Evolutionary conservation across 345 rosid species (phyloP), one percentile per base, ranked within the genome.

Genomic region (Dipteronia dyeriana): DNA sequence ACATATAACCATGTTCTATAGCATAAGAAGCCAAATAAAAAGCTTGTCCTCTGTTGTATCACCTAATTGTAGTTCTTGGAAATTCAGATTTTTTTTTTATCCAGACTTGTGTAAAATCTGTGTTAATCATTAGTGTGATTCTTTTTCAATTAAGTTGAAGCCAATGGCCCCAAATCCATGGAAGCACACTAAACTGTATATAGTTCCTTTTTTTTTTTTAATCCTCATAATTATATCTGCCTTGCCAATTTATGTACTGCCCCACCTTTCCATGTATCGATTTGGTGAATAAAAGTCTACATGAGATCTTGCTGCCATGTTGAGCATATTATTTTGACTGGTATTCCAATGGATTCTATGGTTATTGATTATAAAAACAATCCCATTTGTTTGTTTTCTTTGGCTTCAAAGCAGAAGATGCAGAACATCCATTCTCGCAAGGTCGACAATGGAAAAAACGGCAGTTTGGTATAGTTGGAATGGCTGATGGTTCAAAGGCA

Each of bases 361-460:
- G 8, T 66, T 56, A 62, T 66, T 83, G 53, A 66, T 75, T 13
- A 75, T 71, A 59, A 76, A 81, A 74, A 45, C 77, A 72, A 76
- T 73, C 68, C 75, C 47, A 66, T 68, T 3, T 76, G 41, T 73
- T 54, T 64, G 57, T 66, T 66, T 74, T 65, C 43, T 76, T 80
- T 82, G 86, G 73, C 66, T 76, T 63, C 62, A 76, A 78, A 82
- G 56, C 90, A 90, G 90, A 85, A 79, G 80, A 60, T 41, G 86
- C 79, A 66, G 85, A 77, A 20, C 85, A 71, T 54, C 83, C 73
- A 45, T 77, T 45, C 73, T 73, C 84, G 16, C 86, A 70, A 25
- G 83, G 75, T 49, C 76, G 61, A 39, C 81, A 77, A 23, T 80
- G 87, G 88, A 76, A 79, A 77, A 84, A 82, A 82, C 78, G 70